phyloP scores from a whole-genome alignment of 1,284 basidiomycete genomes.

The Cryptococcus sp. region DNA sequence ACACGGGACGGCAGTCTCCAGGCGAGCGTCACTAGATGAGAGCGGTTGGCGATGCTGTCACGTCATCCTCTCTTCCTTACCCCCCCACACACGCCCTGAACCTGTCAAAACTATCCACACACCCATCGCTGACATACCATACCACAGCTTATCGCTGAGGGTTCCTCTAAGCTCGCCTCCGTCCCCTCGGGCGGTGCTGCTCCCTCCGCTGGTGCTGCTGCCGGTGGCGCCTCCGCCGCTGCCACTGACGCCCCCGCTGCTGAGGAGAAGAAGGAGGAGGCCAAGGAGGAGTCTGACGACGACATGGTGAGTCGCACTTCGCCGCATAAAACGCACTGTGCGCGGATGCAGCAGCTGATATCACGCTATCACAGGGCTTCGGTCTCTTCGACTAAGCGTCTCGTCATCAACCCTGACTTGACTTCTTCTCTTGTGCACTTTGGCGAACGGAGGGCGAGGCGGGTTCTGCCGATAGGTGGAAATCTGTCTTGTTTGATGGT shows the following conservation, averaged over 20 bases:
- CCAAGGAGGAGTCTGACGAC: conserved; percentile 70
- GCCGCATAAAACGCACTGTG: conserved; percentile 3
- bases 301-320: conserved; percentile 70
- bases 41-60: neutral
- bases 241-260: conserved; percentile 62
- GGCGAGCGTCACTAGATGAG: too few relatives aligned
- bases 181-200: conserved; percentile 74
- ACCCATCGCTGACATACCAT: conserved; percentile 8
- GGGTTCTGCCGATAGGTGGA: neutral
- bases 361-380: conserved; percentile 59
- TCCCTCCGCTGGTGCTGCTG: conserved; percentile 58
- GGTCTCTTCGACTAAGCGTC: conserved; percentile 71
- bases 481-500: neutral
- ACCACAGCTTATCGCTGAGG: conserved; percentile 83
- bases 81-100: neutral
- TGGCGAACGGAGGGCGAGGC: neutral
- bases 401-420: conserved; percentile 13
- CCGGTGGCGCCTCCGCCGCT: conserved; percentile 56
- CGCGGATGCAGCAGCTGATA: neutral
- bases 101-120: neutral
- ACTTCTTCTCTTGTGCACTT: neutral
- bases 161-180: conserved; percentile 67
- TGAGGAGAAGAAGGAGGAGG: conserved; percentile 79
- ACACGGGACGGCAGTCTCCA: neutral
- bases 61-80: neutral